These are phyloP conservation scores for Pyrenochaeta sp. DNA, from an alignment of 2,329 filamentous ascomycete species.

Conservation along the genomic window DNA sequence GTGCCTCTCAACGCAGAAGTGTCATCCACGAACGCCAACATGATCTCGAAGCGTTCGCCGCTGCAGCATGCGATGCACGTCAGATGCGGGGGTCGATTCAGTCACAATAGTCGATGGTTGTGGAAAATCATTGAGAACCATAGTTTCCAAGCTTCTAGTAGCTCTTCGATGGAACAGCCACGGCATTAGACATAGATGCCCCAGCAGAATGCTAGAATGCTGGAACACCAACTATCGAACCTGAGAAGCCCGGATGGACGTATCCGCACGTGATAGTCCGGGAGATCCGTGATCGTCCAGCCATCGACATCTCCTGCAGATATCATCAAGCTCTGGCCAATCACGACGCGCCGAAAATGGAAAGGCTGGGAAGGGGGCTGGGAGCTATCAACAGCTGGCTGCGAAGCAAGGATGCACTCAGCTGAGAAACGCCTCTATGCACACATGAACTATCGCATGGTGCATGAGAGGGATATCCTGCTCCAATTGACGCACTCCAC, in stretches of 20 bases:
- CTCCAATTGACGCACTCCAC: conserved; percentile 48
- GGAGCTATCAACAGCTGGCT: conserved; percentile 23
- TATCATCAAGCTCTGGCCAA: conserved; percentile 24
- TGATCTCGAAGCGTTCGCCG: conserved; percentile 7
- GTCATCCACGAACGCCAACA: conserved; percentile 3
- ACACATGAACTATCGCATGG: conserved; percentile 32
- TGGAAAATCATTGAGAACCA: conserved; percentile 14
- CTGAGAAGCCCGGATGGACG: conserved; percentile 4
- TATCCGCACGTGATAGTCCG: conserved; percentile 22
- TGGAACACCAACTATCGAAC: background rate
- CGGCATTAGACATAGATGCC: background rate
- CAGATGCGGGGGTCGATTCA: conserved; percentile 10
- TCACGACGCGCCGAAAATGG: conserved; percentile 27
- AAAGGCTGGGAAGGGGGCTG: conserved; percentile 36
- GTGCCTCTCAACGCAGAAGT: background rate
- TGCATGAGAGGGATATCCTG: conserved; percentile 28
- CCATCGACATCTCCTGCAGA: conserved; percentile 20
- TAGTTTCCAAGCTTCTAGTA: conserved; percentile 12
- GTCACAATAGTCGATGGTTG: conserved; percentile 15
- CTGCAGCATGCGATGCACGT: conserved; percentile 26
- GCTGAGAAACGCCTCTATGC: conserved; percentile 40
- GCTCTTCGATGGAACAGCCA: background rate
- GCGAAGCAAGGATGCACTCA: conserved; percentile 32
- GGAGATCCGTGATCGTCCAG: conserved; percentile 21
- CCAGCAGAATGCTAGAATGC: background rate